These are phyloP conservation scores for Syzygium malaccense DNA, from an alignment of 441 rosid species.

Conservation along the genomic window DNA sequence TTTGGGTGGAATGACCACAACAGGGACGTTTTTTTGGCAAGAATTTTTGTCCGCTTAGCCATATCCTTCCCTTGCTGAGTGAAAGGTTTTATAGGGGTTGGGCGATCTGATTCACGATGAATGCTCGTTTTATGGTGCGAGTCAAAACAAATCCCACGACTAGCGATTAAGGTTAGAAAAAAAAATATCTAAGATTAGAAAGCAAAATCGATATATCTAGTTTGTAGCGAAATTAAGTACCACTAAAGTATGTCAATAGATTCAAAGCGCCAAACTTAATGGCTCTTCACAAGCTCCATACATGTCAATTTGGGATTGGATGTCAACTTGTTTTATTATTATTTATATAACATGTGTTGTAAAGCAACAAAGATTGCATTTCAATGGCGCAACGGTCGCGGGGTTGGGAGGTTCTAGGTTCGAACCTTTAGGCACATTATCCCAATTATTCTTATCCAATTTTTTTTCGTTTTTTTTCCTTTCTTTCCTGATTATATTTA, in stretches of 20 bases:
- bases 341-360: too few species aligned
- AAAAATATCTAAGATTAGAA: neutral
- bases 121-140: neutral
- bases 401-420: neutral
- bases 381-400: neutral
- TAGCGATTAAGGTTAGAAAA: accelerated
- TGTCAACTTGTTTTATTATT: neutral
- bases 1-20: neutral
- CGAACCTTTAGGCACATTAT: neutral
- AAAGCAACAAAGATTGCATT: neutral
- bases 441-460: neutral
- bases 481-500: neutral
- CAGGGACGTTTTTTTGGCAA: neutral
- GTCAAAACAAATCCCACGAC: neutral
- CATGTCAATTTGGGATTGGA: neutral
- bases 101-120: neutral
- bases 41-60: neutral
- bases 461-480: neutral
- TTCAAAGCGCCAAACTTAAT: neutral
- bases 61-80: neutral
- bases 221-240: neutral
- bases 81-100: neutral
- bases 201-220: neutral
- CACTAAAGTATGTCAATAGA: neutral
- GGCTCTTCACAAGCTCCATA: neutral